Evolutionary conservation across 352 stramenopile genomes (phyloP), one percentile per base, ranked within the genome.

Genomic region (Phytophthora nicotianae): DNA sequence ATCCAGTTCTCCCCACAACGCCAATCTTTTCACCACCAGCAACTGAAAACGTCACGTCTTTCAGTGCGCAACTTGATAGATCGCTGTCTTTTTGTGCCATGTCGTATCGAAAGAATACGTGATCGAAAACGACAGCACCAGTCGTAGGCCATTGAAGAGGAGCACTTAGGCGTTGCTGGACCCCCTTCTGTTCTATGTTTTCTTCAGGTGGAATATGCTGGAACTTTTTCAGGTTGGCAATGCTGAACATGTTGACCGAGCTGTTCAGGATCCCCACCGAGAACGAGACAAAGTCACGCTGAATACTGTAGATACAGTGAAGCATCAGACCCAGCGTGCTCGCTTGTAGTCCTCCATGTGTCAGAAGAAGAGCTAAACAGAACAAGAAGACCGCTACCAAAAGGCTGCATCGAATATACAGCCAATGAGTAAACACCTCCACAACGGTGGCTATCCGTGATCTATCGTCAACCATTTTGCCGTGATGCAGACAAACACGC

Each of bases 81-180:
- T 64, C 91, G 23, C 74, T 71, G 19, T 91, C 68, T 16, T 55
- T 32, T 8, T 49, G 40, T 4, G 17, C 43, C 4, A 29, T 48
- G 23, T 91, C 73, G 71, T 98, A 98, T 23, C 86, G 63, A 43
- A 97, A 72, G 20, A 60, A 83, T 13, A 97, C 88, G 53, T 93
- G 69, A 11, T 94, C 69, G 66, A 98, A 97, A 17, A 80, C 59
- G 1, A 98, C 58, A 14, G 65, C 58, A 42, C 93, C 93, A 4
- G 75, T 54, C 4, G 61, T 46, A 3, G 90, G 91, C 91, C 91
- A 98, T 41, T 51, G 58, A 11, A 54, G 26, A 4, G 65, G 52
- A 16, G 46, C 49, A n/a, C 60, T 46, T 1, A 50, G 14, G 6
- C 56, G 63, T 23, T 59, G 53, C 16, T 42, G 51, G 2, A 27